These are phyloP conservation scores for Hygrophila difformis DNA, from an alignment of 257 asterid species.

Conservation along the genomic window DNA sequence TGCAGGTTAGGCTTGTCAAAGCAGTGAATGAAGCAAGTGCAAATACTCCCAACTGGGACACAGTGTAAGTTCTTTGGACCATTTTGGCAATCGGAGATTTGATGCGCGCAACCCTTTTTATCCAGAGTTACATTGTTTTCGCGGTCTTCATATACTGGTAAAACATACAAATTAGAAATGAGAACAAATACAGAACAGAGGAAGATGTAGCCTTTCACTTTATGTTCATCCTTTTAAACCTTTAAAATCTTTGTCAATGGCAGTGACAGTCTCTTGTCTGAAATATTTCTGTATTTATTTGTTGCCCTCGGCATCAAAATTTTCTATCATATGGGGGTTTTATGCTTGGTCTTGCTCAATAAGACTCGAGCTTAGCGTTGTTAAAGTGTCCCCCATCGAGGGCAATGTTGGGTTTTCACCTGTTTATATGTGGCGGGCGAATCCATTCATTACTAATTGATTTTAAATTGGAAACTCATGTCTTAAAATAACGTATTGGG, in stretches of 20 bases:
- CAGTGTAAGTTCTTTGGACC: conserved; percentile 18
- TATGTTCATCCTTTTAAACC: too few relatives aligned
- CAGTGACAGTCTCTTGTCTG: conserved; percentile 17
- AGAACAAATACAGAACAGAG: conserved; percentile 19
- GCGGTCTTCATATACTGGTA: conserved; percentile 7
- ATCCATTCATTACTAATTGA: too few relatives aligned
- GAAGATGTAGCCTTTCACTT: conserved; percentile 19
- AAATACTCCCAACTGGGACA: conserved; percentile 82
- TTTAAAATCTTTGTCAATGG: conserved; percentile 14
- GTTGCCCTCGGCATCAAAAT: too few relatives aligned
- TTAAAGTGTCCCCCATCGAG: too few relatives aligned
- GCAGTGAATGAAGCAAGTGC: conserved; percentile 86
- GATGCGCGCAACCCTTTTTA: neutral
- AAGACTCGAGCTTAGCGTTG: too few relatives aligned
- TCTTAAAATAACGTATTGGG: too few relatives aligned
- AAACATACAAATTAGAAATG: conserved; percentile 1
- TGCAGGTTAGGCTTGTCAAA: conserved; percentile 83
- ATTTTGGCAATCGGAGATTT: conserved; percentile 19
- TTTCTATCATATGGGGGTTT: too few relatives aligned
- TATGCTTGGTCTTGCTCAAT: too few relatives aligned
- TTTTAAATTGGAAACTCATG: too few relatives aligned
- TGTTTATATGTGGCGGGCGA: too few relatives aligned
- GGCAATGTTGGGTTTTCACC: too few relatives aligned
- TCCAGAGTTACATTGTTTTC: conserved; percentile 1
- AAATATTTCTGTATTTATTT: conserved; percentile 14